Evolutionary conservation across 2,329 filamentous ascomycete species (phyloP).

Genomic region (Colletotrichum tabaci): DNA sequence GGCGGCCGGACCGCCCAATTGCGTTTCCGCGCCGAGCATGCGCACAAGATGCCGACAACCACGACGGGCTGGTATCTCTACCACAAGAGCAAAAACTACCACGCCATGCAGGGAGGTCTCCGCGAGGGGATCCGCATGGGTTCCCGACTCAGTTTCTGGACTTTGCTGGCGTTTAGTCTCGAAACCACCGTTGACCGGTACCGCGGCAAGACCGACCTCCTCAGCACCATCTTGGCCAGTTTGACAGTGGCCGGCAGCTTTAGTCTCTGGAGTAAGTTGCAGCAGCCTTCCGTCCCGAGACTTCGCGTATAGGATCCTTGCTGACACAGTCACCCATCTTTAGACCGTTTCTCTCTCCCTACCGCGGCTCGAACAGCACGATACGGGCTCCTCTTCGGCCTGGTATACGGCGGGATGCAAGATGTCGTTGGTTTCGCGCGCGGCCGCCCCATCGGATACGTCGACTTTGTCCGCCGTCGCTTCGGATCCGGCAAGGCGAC

Average conservation of each 20-base stretch:
- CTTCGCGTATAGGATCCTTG: conserved; percentile 19
- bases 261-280: conserved; percentile 83
- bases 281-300: not conserved
- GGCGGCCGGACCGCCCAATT: conserved; percentile 82
- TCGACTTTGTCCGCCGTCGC: conserved; percentile 75
- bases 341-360: conserved; percentile 85
- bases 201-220: conserved; percentile 78
- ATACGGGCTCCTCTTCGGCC: conserved; percentile 82
- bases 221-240: conserved; percentile 86
- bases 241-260: conserved; percentile 89
- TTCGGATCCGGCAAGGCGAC: conserved; percentile 13
- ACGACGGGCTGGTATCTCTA: conserved; percentile 97
- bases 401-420: conserved; percentile 86
- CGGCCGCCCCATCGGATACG: conserved; percentile 81
- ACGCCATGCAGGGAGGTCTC: conserved; percentile 82
- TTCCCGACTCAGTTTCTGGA: conserved; percentile 78
- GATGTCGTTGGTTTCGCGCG: conserved; percentile 79
- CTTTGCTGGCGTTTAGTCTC: conserved; percentile 81
- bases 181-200: conserved; percentile 89
- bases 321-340: not conserved
- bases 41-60: conserved; percentile 88
- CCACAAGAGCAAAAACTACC: conserved; percentile 98
- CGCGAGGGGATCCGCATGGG: conserved; percentile 86
- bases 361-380: conserved; percentile 84
- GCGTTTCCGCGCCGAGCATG: conserved; percentile 95